phyloP scores from a whole-genome alignment of 1,284 basidiomycete genomes.

The Cutaneotrichosporon curvatum region DNA sequence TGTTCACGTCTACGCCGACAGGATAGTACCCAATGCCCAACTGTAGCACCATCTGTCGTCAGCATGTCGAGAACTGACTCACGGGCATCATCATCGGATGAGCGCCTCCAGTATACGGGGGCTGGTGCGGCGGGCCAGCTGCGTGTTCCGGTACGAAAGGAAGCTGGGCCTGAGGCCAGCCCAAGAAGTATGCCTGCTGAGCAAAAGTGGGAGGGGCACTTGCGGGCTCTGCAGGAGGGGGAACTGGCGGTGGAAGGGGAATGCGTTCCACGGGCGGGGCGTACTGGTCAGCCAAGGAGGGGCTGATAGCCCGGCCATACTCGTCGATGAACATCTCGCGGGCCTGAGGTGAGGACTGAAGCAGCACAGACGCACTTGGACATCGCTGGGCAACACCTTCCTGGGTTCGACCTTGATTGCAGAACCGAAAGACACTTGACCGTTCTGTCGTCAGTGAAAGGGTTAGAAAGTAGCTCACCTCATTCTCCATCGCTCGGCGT shows the following conservation, averaged over 20 bases:
- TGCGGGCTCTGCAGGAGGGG: too few species aligned
- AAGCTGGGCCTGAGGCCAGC: too few species aligned
- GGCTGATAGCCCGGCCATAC: conserved; percentile 23
- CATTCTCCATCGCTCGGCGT: conserved; percentile 20
- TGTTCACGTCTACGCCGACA: too few species aligned
- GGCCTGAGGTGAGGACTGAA: background rate
- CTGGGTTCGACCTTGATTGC: conserved; percentile 25
- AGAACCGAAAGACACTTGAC: conserved; percentile 25
- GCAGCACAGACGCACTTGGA: conserved; percentile 20
- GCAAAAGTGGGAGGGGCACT: too few species aligned
- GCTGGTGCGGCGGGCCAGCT: too few species aligned
- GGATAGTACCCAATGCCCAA: background rate
- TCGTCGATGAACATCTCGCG: conserved; percentile 29
- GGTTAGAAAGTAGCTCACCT: conserved; percentile 18
- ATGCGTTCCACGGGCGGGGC: too few species aligned
- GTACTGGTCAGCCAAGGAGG: conserved; percentile 29
- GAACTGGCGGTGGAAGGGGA: too few species aligned
- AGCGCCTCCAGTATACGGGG: too few species aligned
- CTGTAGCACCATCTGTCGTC: conserved; percentile 7
- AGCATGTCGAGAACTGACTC: background rate
- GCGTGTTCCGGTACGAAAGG: too few species aligned
- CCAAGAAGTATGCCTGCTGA: too few species aligned
- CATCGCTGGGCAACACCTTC: conserved; percentile 25
- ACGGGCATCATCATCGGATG: conserved; percentile 6
- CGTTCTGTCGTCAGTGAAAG: conserved; percentile 17